phyloP scores from a whole-genome alignment of 106 monocot species.

The Allium cepa region DNA sequence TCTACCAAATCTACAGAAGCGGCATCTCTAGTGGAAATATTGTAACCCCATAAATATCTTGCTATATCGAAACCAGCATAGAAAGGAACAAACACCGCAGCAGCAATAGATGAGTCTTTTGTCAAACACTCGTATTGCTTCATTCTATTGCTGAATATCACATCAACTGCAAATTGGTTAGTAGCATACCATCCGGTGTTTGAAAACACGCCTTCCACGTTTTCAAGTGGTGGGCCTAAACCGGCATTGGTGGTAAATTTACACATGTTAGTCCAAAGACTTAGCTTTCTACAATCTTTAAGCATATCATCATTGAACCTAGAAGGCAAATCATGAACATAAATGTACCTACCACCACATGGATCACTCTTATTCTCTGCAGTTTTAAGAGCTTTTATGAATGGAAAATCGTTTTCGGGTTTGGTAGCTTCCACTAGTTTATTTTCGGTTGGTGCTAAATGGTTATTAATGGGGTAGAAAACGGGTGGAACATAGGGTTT shows the following conservation, averaged over 20 bases:
- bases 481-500: neutral
- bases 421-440: neutral
- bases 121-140: constrained; percentile 92
- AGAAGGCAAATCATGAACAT: constrained; percentile 69
- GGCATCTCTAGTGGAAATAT: constrained; percentile 52
- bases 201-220: constrained; percentile 61
- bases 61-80: constrained; percentile 85
- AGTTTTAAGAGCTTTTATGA: constrained; percentile 24
- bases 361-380: constrained; percentile 45
- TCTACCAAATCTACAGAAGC: constrained; percentile 54
- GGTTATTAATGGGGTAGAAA: neutral
- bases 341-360: constrained; percentile 78
- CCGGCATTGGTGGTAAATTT: constrained; percentile 61
- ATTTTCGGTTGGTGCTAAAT: neutral
- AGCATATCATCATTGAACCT: constrained; percentile 75
- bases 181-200: constrained; percentile 84
- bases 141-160: constrained; percentile 80
- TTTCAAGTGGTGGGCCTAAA: constrained; percentile 59
- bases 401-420: constrained; percentile 16
- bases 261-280: constrained; percentile 86
- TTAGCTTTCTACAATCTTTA: constrained; percentile 44
- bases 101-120: constrained; percentile 67
- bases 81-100: constrained; percentile 83
- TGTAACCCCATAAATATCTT: constrained; percentile 67
- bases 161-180: constrained; percentile 81